These are phyloP conservation scores for Quercus suber DNA, from an alignment of 306 rosid species.

Conservation along the genomic window DNA sequence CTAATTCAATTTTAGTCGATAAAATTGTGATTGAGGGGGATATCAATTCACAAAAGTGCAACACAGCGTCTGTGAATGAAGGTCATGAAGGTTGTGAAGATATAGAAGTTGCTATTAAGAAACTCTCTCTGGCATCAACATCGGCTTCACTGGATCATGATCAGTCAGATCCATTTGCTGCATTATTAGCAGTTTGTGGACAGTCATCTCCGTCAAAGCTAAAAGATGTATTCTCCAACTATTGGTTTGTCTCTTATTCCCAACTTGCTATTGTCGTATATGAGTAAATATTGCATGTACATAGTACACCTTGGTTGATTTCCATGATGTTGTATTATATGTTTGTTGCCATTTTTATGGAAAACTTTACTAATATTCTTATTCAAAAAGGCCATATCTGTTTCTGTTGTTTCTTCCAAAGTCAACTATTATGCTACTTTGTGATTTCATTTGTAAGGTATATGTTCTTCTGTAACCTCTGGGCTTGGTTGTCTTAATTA, in stretches of 20 bases:
- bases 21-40: constrained; percentile 21
- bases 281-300: not conserved
- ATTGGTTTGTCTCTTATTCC: constrained; percentile 49
- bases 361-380: not conserved
- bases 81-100: constrained; percentile 36
- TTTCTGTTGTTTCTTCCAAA: not conserved
- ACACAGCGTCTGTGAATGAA: constrained; percentile 12
- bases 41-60: constrained; percentile 17
- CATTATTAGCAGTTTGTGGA: constrained; percentile 73
- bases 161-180: constrained; percentile 47
- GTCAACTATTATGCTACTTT: not conserved
- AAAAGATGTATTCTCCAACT: constrained; percentile 55
- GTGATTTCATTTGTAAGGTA: constrained; percentile 8
- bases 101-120: constrained; percentile 58
- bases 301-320: not conserved
- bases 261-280: not conserved
- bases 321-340: not conserved
- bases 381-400: not conserved
- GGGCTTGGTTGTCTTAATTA: not conserved
- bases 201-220: constrained; percentile 67
- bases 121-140: constrained; percentile 64
- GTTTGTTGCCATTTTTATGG: not conserved
- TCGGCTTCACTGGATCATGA: constrained; percentile 44
- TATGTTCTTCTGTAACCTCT: not conserved
- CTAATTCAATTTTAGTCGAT: constrained; percentile 9